Base-by-base conservation (phyloP, 2,329 filamentous ascomycete species). In the Blastomyces parvus region DNA sequence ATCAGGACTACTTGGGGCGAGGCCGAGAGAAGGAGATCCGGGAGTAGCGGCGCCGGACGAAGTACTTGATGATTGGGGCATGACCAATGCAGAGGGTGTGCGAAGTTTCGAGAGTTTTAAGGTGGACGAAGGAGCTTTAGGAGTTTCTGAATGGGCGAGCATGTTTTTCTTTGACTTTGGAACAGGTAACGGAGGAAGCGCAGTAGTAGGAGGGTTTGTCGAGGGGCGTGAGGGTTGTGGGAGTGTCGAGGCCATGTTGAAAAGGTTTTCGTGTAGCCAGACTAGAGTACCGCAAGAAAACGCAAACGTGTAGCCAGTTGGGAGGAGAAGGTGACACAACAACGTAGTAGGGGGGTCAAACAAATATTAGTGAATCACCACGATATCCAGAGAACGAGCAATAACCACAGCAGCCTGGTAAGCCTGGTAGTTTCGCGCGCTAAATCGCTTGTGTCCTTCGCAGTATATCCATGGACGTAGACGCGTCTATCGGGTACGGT, bases 101-200 rank as follows among this genome's bases (percentile, higher is more conserved):
- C 86, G 83, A 50, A 83, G 83, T 72, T 82, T 86, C 3, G 74
- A 70, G 9, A 84, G 81, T 17, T 83, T 80, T 38, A 71, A 72
- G 40, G 71, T 78, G 72, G 65, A 80, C 74, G 66, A 78, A 69
- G 66, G 78, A 72, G 70, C 70, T 65, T 76, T 82, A 22, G 75
- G 73, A 74, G 74, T 42, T 72, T 80, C 67, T 76, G 59, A 80
- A 27, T 77, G 64, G 71, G 78, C 62, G 77, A 82, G 63, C 79
- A 86, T 75, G 62, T 84, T 87, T 74, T 88, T 90, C 66, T 89
- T 84, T 48, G 87, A 86, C 76, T 91, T 94, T 56, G 81, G 76
- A 22, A 89, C 80, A 36, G 91, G 90, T 58, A 95, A 79, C 53
- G 89, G 86, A 53, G 91, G 90, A 30, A 94, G 79, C 36, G 88